Conservation (phyloP, 257 asterid species). For the Solanum sejunctum region DNA sequence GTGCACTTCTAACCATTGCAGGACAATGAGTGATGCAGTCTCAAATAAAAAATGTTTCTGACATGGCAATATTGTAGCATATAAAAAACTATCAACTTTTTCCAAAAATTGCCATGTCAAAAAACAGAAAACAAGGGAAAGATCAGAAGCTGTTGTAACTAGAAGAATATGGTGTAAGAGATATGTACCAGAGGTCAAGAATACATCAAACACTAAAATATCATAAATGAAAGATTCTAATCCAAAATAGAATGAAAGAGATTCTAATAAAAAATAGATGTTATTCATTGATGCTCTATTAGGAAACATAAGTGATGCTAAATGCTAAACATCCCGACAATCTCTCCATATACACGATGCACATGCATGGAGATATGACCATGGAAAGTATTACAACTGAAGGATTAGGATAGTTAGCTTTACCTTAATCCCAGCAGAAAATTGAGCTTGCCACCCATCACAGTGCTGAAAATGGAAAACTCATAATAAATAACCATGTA, state of each 20-base stretch:
- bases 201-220: not conserved
- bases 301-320: not conserved
- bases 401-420: slow-evolving; percentile 1
- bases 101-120: not conserved
- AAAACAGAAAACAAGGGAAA: not conserved
- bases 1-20: not conserved
- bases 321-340: not conserved
- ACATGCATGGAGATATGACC: not conserved
- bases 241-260: not conserved
- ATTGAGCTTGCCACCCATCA: slow-evolving; percentile 75
- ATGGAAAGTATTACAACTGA: not conserved
- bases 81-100: not conserved
- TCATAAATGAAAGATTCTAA: not conserved
- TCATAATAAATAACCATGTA: slow-evolving; percentile 1
- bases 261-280: not conserved
- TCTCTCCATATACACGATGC: not conserved
- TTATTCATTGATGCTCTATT: not conserved
- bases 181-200: not conserved
- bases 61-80: not conserved
- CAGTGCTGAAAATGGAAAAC: slow-evolving; percentile 28
- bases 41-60: not conserved
- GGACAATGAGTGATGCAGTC: not conserved
- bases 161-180: not conserved
- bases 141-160: not conserved
- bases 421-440: slow-evolving; percentile 89